Conservation (phyloP, 495 filamentous ascomycete species). For the Geoglossum glabrum region DNA sequence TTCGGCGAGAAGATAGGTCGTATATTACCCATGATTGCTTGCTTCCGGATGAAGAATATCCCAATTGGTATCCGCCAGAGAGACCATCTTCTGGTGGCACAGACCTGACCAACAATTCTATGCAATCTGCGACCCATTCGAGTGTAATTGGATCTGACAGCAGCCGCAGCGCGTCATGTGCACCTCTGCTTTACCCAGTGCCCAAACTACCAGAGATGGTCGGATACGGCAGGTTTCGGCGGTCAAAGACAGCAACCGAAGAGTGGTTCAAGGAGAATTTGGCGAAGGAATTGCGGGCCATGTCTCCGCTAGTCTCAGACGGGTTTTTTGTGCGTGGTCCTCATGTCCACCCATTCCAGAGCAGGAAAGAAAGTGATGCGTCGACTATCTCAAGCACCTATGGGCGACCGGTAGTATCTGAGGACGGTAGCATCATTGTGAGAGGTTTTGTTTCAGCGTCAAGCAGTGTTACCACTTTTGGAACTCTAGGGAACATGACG, state of each 20-base stretch:
- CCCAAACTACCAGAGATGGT: constrained; percentile 20
- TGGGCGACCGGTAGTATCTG: not conserved
- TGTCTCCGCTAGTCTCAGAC: not conserved
- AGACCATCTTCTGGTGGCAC: not conserved
- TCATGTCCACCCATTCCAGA: not conserved
- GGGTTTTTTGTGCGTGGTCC: not conserved
- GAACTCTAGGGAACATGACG: not conserved
- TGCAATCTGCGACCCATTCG: not conserved
- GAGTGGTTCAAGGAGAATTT: constrained; percentile 1
- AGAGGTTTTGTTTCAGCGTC: not conserved
- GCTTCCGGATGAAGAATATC: not conserved
- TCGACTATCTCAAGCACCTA: not conserved
- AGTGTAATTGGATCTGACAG: not conserved
- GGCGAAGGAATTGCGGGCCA: not conserved
- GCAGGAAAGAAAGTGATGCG: not conserved
- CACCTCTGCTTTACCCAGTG: not conserved
- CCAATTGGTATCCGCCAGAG: not conserved
- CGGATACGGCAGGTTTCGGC: constrained; percentile 22
- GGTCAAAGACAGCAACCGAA: constrained; percentile 1
- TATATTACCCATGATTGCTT: not conserved
- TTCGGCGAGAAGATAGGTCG: not conserved
- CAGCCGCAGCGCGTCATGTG: not conserved
- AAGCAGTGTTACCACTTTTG: not conserved
- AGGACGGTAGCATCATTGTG: not conserved
- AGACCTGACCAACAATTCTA: not conserved